phyloP scores from a whole-genome alignment of 1,284 basidiomycete species.

The Fomitopsis palustris region DNA sequence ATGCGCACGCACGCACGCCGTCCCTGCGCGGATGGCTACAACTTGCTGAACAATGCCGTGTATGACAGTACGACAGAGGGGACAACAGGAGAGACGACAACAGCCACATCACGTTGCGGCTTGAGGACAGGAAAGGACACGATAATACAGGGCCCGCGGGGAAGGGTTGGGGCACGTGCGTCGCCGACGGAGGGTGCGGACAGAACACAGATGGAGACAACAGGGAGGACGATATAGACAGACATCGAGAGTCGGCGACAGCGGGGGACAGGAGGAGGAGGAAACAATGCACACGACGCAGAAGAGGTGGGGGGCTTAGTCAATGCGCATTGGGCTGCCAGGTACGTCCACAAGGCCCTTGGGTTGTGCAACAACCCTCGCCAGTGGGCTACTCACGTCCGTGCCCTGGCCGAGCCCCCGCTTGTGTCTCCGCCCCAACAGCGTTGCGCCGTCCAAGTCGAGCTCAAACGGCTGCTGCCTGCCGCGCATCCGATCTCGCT shows the following conservation, averaged over 20 bases:
- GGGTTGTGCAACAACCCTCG: slow-evolving; percentile 4
- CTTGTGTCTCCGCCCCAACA: slow-evolving; percentile 72
- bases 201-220: neutral
- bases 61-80: neutral
- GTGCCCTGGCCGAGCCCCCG: slow-evolving; percentile 26
- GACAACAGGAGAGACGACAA: neutral
- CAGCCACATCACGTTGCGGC: neutral
- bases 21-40: neutral
- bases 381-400: slow-evolving; percentile 22
- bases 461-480: slow-evolving; percentile 65
- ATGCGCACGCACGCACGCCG: too few relatives aligned
- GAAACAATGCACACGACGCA: neutral
- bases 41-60: neutral
- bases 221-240: neutral
- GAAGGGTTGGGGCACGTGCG: neutral
- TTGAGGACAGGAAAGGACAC: neutral
- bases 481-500: slow-evolving; percentile 54
- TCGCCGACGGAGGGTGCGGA: neutral
- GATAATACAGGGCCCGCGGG: neutral
- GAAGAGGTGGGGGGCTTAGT: slow-evolving; percentile 11
- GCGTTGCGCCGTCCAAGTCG: slow-evolving; percentile 79
- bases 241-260: neutral
- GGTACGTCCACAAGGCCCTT: slow-evolving; percentile 21
- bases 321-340: slow-evolving; percentile 29
- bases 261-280: neutral